Conservation (phyloP, 139 green algal genomes). For the Tetradesmus lagerheimii region DNA sequence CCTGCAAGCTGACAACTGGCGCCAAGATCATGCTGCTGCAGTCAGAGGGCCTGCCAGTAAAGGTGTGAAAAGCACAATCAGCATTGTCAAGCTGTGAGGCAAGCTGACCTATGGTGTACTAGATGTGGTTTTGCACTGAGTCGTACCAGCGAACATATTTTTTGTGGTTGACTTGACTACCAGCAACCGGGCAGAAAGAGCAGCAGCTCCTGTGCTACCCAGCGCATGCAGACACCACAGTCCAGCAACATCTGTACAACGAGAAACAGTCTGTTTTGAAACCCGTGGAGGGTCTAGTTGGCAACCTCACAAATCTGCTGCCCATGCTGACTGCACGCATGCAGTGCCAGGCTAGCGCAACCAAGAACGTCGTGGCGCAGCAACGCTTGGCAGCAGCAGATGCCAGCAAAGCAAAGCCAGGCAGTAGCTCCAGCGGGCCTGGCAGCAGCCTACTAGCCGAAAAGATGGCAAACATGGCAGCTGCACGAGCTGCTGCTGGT, state of each 20-base stretch:
- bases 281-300: not conserved
- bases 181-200: too few relatives aligned
- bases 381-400: slow-evolving; percentile 5
- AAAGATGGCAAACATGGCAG: not conserved
- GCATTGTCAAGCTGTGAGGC: not conserved
- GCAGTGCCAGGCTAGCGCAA: slow-evolving; percentile 2
- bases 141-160: too few relatives aligned
- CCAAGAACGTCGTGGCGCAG: not conserved
- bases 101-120: too few relatives aligned
- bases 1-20: slow-evolving; percentile 47
- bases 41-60: slow-evolving; percentile 16
- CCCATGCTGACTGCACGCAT: not conserved
- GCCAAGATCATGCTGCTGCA: slow-evolving; percentile 82
- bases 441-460: slow-evolving; percentile 28
- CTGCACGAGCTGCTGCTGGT: not conserved
- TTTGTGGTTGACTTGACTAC: too few relatives aligned
- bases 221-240: too few relatives aligned
- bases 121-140: too few relatives aligned
- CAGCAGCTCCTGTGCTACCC: too few relatives aligned
- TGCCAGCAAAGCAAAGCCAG: not conserved
- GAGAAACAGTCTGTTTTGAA: too few relatives aligned
- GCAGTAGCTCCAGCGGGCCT: not conserved
- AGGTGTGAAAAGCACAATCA: not conserved
- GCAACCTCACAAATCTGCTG: not conserved
- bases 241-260: too few relatives aligned